Evolutionary conservation across 768 basidiomycete genomes (phyloP).

Genomic region (Boletus reticulatus): DNA sequence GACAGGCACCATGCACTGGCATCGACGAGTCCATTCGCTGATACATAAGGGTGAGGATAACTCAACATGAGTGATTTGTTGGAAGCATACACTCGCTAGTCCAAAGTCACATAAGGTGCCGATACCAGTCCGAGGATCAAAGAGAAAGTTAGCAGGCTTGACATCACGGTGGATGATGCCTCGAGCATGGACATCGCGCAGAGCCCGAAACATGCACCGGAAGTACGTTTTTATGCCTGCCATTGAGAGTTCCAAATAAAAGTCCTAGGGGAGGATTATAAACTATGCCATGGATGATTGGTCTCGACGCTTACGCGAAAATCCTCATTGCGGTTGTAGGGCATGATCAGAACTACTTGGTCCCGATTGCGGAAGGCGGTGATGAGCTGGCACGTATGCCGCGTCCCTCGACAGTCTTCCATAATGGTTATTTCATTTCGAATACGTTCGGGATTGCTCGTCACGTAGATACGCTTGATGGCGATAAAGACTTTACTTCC

Average conservation of each 20-base stretch:
- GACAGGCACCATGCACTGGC: constrained; percentile 56
- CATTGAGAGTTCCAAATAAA: constrained; percentile 72
- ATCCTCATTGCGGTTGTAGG: constrained; percentile 89
- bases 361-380: constrained; percentile 90
- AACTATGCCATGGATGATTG: background rate
- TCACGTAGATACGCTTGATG: constrained; percentile 95
- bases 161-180: constrained; percentile 95
- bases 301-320: constrained; percentile 69
- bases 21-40: constrained; percentile 55
- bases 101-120: constrained; percentile 96
- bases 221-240: constrained; percentile 83
- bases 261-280: constrained; percentile 51
- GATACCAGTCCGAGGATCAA: constrained; percentile 76
- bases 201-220: constrained; percentile 84
- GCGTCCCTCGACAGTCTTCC: constrained; percentile 78
- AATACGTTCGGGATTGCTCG: constrained; percentile 90
- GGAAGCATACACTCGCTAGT: constrained; percentile 76
- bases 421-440: constrained; percentile 91
- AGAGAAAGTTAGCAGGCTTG: constrained; percentile 97
- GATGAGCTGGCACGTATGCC: constrained; percentile 90
- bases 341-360: constrained; percentile 93
- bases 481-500: constrained; percentile 77
- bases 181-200: constrained; percentile 84
- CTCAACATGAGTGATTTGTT: background rate
- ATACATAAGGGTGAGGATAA: constrained; percentile 6